These are phyloP conservation scores for Termitomyces sp. DNA, from an alignment of 768 basidiomycete genomes.

Conservation along the genomic window DNA sequence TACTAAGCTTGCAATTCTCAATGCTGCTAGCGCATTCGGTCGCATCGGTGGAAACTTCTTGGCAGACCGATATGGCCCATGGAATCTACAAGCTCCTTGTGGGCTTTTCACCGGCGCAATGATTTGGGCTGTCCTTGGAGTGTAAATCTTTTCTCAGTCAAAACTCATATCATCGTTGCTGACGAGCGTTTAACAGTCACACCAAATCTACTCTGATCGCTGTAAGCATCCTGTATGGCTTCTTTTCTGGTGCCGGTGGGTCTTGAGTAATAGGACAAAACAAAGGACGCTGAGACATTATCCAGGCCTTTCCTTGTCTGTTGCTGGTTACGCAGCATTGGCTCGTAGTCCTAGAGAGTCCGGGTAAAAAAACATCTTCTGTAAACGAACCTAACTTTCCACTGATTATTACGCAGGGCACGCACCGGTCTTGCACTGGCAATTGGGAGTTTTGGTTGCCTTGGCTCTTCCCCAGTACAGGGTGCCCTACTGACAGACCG, in stretches of 20 bases:
- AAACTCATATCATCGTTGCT: not conserved
- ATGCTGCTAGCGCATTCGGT: slow-evolving; percentile 32
- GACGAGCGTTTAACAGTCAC: slow-evolving; percentile 23
- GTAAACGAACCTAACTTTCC: not conserved
- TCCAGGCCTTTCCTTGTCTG: slow-evolving; percentile 33
- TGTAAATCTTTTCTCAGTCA: slow-evolving; percentile 25
- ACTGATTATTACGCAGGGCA: slow-evolving; percentile 24
- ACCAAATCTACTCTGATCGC: slow-evolving; percentile 35
- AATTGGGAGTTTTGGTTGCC: slow-evolving; percentile 30
- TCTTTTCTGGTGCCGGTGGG: slow-evolving; percentile 48
- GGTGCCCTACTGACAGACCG: slow-evolving; percentile 31
- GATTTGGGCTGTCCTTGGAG: slow-evolving; percentile 37
- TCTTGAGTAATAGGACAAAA: not conserved
- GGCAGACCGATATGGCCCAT: slow-evolving; percentile 29
- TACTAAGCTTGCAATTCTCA: slow-evolving; percentile 34
- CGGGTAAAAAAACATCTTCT: slow-evolving; percentile 29
- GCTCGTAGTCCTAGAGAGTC: slow-evolving; percentile 32
- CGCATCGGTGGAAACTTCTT: slow-evolving; percentile 33
- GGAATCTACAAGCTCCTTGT: slow-evolving; percentile 35
- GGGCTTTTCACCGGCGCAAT: slow-evolving; percentile 36
- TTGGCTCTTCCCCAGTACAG: slow-evolving; percentile 35
- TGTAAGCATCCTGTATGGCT: slow-evolving; percentile 45
- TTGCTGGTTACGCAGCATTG: slow-evolving; percentile 30
- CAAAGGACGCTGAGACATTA: not conserved
- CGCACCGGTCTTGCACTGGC: slow-evolving; percentile 36